Conservation (phyloP, 345 rosid species). For the Populus euphratica region DNA sequence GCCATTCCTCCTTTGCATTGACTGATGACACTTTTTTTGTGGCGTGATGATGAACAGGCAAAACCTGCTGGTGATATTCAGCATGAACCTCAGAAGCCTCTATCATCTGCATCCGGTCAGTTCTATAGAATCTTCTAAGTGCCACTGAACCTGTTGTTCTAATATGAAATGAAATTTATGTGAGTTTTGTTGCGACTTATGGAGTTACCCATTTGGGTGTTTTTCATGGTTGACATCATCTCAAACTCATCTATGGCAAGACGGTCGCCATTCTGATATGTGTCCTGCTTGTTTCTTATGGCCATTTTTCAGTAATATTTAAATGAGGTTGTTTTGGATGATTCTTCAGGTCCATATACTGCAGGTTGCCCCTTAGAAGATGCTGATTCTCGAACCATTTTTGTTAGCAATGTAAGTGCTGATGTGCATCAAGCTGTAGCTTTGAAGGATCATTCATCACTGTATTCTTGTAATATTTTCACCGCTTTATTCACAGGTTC, state of each 20-base stretch:
- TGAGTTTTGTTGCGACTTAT: not conserved
- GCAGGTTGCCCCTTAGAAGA: constrained; percentile 67
- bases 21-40: not conserved
- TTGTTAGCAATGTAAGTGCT: constrained; percentile 75
- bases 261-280: not conserved
- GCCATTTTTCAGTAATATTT: not conserved
- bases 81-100: constrained; percentile 39
- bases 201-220: not conserved
- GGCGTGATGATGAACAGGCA: constrained; percentile 42
- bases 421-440: not conserved
- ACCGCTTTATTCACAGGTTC: constrained; percentile 57
- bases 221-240: not conserved
- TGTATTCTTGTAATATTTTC: constrained; percentile 14
- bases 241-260: not conserved
- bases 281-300: not conserved
- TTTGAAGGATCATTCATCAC: constrained; percentile 4
- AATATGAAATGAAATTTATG: not conserved
- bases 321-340: constrained; percentile 1
- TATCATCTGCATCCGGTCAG: constrained; percentile 60
- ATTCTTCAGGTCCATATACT: constrained; percentile 48
- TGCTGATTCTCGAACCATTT: constrained; percentile 82
- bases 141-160: not conserved
- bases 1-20: not conserved
- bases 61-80: constrained; percentile 31
- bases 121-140: constrained; percentile 4